phyloP scores from a whole-genome alignment of 306 rosid genomes.

The Argentina anserina region DNA sequence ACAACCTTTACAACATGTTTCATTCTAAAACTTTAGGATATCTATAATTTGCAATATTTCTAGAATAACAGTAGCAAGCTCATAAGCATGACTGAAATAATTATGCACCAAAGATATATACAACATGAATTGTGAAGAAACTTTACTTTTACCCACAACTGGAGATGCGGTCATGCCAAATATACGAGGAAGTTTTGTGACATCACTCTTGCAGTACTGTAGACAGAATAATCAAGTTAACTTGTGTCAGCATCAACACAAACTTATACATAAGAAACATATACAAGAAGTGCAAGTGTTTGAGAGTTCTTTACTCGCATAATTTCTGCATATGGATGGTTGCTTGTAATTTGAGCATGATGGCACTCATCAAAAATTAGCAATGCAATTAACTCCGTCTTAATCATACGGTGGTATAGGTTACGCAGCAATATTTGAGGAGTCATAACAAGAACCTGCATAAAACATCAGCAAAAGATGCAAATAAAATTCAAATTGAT shows the following conservation, averaged over 20 bases:
- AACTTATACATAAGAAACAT: constrained; percentile 11
- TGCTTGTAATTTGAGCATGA: constrained; percentile 89
- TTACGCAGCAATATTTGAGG: constrained; percentile 62
- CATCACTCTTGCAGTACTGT: constrained; percentile 54
- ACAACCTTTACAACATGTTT: not conserved
- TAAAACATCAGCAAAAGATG: constrained; percentile 14
- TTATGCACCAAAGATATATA: not conserved
- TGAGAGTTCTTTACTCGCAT: constrained; percentile 67
- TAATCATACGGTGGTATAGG: constrained; percentile 72
- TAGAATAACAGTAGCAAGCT: not conserved
- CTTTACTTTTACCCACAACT: constrained; percentile 86
- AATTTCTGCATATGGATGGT: constrained; percentile 80
- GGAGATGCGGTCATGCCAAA: constrained; percentile 99
- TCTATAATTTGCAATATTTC: not conserved
- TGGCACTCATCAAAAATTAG: constrained; percentile 96
- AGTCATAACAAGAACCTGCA: constrained; percentile 94
- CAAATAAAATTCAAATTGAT: constrained; percentile 8
- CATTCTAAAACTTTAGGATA: constrained; percentile 1
- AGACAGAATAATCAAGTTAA: constrained; percentile 23
- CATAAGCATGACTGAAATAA: not conserved
- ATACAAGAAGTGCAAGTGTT: constrained; percentile 20
- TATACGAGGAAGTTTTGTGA: constrained; percentile 65
- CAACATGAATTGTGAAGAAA: constrained; percentile 11
- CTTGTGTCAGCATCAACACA: constrained; percentile 15
- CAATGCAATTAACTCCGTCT: constrained; percentile 76